Percentiles rank a stretch among this genome's conserved stretches.
Evolutionary conservation across 2,329 filamentous ascomycete species (phyloP).

Genomic region (Colletotrichum aenigma): DNA sequence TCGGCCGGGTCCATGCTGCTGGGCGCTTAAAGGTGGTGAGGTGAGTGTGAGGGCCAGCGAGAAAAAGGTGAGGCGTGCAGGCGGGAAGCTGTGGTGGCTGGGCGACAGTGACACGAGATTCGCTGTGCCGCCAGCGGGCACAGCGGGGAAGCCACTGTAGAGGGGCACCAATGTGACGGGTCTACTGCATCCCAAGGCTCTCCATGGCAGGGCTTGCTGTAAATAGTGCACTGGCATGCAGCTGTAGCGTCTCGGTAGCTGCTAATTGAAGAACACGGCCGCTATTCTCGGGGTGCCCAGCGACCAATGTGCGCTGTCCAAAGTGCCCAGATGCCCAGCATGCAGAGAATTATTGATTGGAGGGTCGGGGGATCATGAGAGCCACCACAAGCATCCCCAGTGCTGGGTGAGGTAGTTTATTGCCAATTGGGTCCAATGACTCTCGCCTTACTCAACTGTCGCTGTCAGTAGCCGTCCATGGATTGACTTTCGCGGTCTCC

Average conservation of each 20-base stretch:
- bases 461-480: neutral
- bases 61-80: neutral
- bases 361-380: neutral
- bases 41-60: neutral
- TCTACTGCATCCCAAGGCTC: neutral
- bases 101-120: neutral
- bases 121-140: neutral
- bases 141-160: neutral
- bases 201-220: neutral
- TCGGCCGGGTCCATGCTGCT: constrained; percentile 4
- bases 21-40: constrained; percentile 17
- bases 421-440: neutral
- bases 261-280: neutral
- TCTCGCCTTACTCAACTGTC: neutral
- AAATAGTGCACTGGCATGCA: neutral
- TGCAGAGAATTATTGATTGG: neutral
- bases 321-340: neutral
- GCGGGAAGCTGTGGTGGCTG: neutral
- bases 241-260: neutral
- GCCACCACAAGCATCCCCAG: neutral
- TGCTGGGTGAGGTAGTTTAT: neutral
- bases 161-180: constrained; percentile 3
- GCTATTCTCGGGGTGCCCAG: neutral
- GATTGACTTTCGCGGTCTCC: neutral
- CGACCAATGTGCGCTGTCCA: neutral